A percentile compares a stretch with the other conserved stretches of the same genome.
These are phyloP conservation scores for Blepharisma japonicum DNA, from an alignment of 73 alveolate genomes.

Conservation along the genomic window DNA sequence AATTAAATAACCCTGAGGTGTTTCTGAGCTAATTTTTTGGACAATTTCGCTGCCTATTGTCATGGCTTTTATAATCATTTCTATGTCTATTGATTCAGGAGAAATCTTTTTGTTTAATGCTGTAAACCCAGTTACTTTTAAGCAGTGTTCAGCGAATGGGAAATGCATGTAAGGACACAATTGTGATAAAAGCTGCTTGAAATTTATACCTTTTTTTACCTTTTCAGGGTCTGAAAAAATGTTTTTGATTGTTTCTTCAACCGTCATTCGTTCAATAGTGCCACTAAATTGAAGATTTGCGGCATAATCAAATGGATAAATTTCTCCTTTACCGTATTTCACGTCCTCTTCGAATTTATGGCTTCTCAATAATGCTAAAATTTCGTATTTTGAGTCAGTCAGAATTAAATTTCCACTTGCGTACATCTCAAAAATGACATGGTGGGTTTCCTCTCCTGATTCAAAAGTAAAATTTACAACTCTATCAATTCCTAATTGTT, in stretches of 20 bases:
- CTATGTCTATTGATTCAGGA: slow-evolving; percentile 37
- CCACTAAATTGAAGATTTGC: slow-evolving; percentile 48
- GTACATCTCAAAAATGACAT: slow-evolving; percentile 73
- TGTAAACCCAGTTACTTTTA: slow-evolving; percentile 44
- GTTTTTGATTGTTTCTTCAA: slow-evolving; percentile 28
- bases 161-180: slow-evolving; percentile 73
- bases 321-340: slow-evolving; percentile 67
- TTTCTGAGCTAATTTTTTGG: slow-evolving; percentile 33
- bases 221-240: not conserved
- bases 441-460: slow-evolving; percentile 70
- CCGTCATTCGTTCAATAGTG: slow-evolving; percentile 33
- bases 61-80: slow-evolving; percentile 54
- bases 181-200: slow-evolving; percentile 57
- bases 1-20: slow-evolving; percentile 43
- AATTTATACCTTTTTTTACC: slow-evolving; percentile 28
- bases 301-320: slow-evolving; percentile 75
- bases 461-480: slow-evolving; percentile 46
- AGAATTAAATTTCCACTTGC: slow-evolving; percentile 77
- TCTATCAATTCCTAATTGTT: slow-evolving; percentile 30
- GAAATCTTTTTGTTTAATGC: slow-evolving; percentile 52
- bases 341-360: slow-evolving; percentile 76
- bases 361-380: slow-evolving; percentile 62
- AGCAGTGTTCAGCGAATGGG: slow-evolving; percentile 66
- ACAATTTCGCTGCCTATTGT: slow-evolving; percentile 50
- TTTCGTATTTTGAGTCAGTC: slow-evolving; percentile 72